These are phyloP conservation scores for Saccharomyces hybrid DNA, from an alignment of 1,139 yeast species.

Conservation along the genomic window DNA sequence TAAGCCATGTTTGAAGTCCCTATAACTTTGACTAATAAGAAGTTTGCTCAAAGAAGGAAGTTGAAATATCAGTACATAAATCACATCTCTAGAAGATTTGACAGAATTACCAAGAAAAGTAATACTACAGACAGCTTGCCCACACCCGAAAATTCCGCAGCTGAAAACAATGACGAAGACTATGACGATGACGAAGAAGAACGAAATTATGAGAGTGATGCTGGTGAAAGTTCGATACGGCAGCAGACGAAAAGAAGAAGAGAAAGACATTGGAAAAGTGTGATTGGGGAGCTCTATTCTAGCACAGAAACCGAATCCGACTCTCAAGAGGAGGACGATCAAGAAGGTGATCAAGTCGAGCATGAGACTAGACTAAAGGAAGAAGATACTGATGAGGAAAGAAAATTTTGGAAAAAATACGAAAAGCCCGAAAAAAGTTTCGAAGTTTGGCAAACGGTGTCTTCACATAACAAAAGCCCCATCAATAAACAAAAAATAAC, in stretches of 20 bases:
- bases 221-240: neutral
- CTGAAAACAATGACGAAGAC: constrained; percentile 11
- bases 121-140: constrained; percentile 13
- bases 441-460: constrained; percentile 24
- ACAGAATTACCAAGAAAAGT: constrained; percentile 8
- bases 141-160: constrained; percentile 27
- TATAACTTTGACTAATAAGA: constrained; percentile 12
- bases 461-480: constrained; percentile 9
- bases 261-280: constrained; percentile 7
- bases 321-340: constrained; percentile 2
- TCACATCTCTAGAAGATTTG: constrained; percentile 15
- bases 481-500: constrained; percentile 16
- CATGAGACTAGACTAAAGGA: constrained; percentile 1
- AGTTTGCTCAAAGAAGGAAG: constrained; percentile 20
- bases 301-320: constrained; percentile 3
- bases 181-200: constrained; percentile 10
- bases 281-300: constrained; percentile 4
- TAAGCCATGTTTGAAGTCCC: constrained; percentile 28
- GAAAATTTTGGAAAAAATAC: constrained; percentile 19
- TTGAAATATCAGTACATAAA: constrained; percentile 27
- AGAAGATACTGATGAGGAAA: constrained; percentile 16
- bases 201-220: neutral
- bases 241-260: constrained; percentile 3
- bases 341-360: constrained; percentile 3
- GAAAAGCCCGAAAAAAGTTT: constrained; percentile 27